A percentile compares a stretch with the other conserved stretches of the same genome.
Evolutionary conservation across 1,139 yeast species (phyloP).

Genomic region (Torulaspora globosa): DNA sequence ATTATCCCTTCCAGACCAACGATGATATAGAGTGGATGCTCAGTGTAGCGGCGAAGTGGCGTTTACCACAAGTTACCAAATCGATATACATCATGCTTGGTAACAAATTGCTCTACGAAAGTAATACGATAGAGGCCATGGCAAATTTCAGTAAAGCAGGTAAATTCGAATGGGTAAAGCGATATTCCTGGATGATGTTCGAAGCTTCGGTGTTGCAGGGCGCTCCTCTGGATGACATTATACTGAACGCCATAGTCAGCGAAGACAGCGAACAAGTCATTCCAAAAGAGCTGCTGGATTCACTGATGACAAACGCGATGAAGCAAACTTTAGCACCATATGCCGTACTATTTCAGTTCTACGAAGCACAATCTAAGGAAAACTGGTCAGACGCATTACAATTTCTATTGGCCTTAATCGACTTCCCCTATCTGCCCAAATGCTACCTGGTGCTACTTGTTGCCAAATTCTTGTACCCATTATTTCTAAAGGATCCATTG

Average conservation of each 20-base stretch:
- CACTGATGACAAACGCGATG: conserved; percentile 48
- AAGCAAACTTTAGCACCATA: conserved; percentile 70
- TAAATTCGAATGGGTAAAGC: conserved; percentile 45
- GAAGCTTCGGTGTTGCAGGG: conserved; percentile 57
- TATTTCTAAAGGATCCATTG: conserved; percentile 23
- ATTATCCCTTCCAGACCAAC: conserved; percentile 54
- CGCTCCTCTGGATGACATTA: conserved; percentile 50
- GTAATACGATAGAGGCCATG: conserved; percentile 55
- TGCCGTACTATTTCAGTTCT: conserved; percentile 57
- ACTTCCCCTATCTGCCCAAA: conserved; percentile 62
- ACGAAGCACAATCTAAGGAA: conserved; percentile 35
- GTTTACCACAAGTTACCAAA: conserved; percentile 51
- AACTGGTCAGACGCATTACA: conserved; percentile 35
- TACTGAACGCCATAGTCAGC: conserved; percentile 51
- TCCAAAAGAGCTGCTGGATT: conserved; percentile 29
- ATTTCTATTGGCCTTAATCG: conserved; percentile 51
- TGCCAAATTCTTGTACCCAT: conserved; percentile 30
- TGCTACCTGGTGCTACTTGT: conserved; percentile 42
- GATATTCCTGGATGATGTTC: conserved; percentile 49
- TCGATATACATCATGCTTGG: conserved; percentile 43
- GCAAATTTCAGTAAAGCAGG: conserved; percentile 64
- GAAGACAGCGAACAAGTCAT: conserved; percentile 33
- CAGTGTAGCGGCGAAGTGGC: conserved; percentile 50
- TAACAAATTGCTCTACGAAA: conserved; percentile 34
- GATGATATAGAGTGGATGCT: conserved; percentile 82